A percentile compares a stretch with the other conserved stretches of the same genome.
phyloP scores from a whole-genome alignment of 2,329 filamentous ascomycete species.

The Aspergillus felis region DNA sequence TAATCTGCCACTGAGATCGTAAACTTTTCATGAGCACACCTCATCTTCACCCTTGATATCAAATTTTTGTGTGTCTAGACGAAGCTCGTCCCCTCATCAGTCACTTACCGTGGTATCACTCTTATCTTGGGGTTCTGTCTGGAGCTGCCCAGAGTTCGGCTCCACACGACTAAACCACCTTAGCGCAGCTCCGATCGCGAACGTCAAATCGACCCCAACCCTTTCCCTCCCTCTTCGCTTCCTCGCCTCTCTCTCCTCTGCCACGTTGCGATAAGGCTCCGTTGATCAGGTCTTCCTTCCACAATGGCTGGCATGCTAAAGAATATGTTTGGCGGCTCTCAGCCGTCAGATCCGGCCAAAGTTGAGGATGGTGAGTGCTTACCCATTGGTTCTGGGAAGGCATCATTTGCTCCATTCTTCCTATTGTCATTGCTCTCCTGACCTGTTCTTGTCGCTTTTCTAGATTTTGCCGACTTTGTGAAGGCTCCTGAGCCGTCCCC shows the following conservation, averaged over 20 bases:
- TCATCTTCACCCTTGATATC: neutral
- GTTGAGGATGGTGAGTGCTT: slow-evolving; percentile 34
- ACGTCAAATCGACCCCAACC: slow-evolving; percentile 19
- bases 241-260: slow-evolving; percentile 12
- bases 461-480: slow-evolving; percentile 94
- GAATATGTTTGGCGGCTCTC: slow-evolving; percentile 36
- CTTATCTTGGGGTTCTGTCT: slow-evolving; percentile 1
- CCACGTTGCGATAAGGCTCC: slow-evolving; percentile 16
- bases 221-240: slow-evolving; percentile 10
- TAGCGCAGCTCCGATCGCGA: slow-evolving; percentile 15
- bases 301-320: slow-evolving; percentile 39
- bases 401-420: slow-evolving; percentile 5
- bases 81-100: neutral
- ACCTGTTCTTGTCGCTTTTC: neutral
- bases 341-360: slow-evolving; percentile 26
- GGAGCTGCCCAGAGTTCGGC: slow-evolving; percentile 10
- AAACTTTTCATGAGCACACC: neutral
- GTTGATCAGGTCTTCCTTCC: slow-evolving; percentile 22
- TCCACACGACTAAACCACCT: slow-evolving; percentile 9
- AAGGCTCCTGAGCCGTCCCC: slow-evolving; percentile 65
- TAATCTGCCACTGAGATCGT: neutral
- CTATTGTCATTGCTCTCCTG: neutral
- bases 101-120: neutral
- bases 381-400: slow-evolving; percentile 3
- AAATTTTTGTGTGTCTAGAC: neutral